Evolutionary conservation across 2,329 filamentous ascomycete species (phyloP), one percentile per base, ranked within the genome.

Genomic region (Sclerotinia spermophila): DNA sequence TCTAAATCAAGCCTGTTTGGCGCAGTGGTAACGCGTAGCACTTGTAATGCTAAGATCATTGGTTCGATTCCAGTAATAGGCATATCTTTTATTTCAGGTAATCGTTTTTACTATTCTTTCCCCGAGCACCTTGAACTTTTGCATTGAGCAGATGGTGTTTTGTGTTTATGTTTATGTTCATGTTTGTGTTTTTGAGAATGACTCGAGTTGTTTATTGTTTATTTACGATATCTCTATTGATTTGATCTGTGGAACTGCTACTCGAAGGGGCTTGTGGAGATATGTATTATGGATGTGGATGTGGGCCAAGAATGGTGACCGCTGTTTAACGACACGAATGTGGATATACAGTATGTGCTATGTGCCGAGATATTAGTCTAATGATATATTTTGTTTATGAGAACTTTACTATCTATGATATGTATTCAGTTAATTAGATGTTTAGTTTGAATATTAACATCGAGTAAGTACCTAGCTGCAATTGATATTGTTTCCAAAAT

Each of bases 41-140:
- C 61, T 65, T 65, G 61, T 65, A 65, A 65, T 65, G 61, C 61
- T 65, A 38, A 65, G 61, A 65, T 65, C 61, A 65, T 65, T 65
- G 61, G 61, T 65, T 65, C 61, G 61, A 65, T 65, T 65, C 61
- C 61, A 65, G 61, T 65, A 65, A 45, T 65, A 65, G 61, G 61
- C 61, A 65, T n/a, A 30, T 21, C 0, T 1, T 48, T 59, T n/a
- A n/a, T n/a, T n/a, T n/a, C n/a, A n/a, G n/a, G n/a, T n/a, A n/a
- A n/a, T n/a, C n/a, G n/a, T n/a, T n/a, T n/a, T n/a, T n/a, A n/a
- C n/a, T n/a, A n/a, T n/a, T n/a, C n/a, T n/a, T n/a, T n/a, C n/a
- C n/a, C n/a, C n/a, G n/a, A n/a, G n/a, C n/a, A n/a, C n/a, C n/a
- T 59, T 15, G 24, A 15, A 8, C 10, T 59, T 40, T 40, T 10